Evolutionary conservation across 176 grass and related monocot species (phyloP).

Genomic region (Ensete ventricosum): DNA sequence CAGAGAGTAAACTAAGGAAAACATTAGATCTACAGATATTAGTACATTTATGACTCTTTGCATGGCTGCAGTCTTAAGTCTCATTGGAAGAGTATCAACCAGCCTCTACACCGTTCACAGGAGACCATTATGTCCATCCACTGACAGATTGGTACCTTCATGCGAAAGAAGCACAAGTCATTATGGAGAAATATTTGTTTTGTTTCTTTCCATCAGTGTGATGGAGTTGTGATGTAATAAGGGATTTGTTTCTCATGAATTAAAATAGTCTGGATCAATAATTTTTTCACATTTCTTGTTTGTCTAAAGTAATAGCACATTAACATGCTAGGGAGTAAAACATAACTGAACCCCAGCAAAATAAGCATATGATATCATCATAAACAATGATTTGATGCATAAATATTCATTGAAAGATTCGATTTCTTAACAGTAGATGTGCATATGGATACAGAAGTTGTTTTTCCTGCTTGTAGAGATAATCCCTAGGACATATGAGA

Average conservation of each 20-base stretch:
- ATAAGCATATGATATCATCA: too few species aligned
- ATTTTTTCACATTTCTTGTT: background rate
- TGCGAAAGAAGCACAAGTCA: background rate
- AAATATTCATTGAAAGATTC: too few species aligned
- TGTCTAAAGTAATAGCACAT: background rate
- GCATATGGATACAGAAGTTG: too few species aligned
- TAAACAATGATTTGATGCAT: too few species aligned
- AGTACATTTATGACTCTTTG: background rate
- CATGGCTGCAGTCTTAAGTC: background rate
- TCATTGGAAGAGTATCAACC: background rate
- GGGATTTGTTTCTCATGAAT: background rate
- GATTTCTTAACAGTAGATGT: too few species aligned
- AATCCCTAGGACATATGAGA: too few species aligned
- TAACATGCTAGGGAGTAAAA: too few species aligned
- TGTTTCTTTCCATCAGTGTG: background rate
- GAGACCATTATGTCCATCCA: conserved; percentile 10
- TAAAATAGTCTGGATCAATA: background rate
- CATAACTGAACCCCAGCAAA: too few species aligned
- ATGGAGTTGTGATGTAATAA: background rate
- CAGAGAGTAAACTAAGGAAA: background rate
- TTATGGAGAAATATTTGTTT: background rate
- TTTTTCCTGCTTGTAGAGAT: too few species aligned
- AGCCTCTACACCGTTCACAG: background rate
- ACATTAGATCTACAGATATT: background rate
- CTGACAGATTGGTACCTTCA: conserved; percentile 8